Base-by-base conservation (phyloP, 345 rosid species). In the Geranium rotundifolium region DNA sequence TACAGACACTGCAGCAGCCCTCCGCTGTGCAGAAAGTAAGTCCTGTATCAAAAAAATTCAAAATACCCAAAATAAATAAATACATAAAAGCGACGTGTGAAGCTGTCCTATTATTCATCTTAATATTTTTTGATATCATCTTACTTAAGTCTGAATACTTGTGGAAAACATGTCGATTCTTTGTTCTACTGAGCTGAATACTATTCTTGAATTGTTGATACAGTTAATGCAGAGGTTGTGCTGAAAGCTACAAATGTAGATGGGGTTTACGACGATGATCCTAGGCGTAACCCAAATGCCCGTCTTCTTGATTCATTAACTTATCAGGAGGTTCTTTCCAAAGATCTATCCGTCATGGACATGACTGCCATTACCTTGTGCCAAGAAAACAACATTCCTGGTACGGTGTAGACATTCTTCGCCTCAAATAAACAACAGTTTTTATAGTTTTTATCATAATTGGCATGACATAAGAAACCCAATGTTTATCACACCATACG, bases 11-110 rank as follows among this genome's bases (percentile, higher is more conserved):
- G 98, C 96, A 58, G 91, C 99, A 54, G 95, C 96, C 73, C 83
- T 93, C 64, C 90, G 96, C 7, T 89, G 99, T 82, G 99, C 97
- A 5, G 97, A 93, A 82, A 93, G 96, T 89, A 76, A 76, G 97
- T 73, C 18, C 12, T 9, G 52, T 41, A 27, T 54, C n/a, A 5
- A 52, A 5, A 52, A n/a, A n/a, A n/a, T n/a, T 52, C n/a, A 17
- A 17, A 52, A 52, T 52, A 17, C 55, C n/a, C n/a, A n/a, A n/a
- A n/a, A n/a, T n/a, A n/a, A n/a, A n/a, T n/a, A n/a, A n/a, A n/a
- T n/a, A n/a, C n/a, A n/a, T n/a, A n/a, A n/a, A n/a, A n/a, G n/a
- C n/a, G n/a, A n/a, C n/a, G n/a, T n/a, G n/a, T n/a, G n/a, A n/a
- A n/a, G n/a, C n/a, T n/a, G n/a, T n/a, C n/a, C n/a, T n/a, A n/a